Evolutionary conservation across 2,329 filamentous ascomycete species (phyloP), one percentile per base, ranked within the genome.

Genomic region (Epichloe sylvatica): DNA sequence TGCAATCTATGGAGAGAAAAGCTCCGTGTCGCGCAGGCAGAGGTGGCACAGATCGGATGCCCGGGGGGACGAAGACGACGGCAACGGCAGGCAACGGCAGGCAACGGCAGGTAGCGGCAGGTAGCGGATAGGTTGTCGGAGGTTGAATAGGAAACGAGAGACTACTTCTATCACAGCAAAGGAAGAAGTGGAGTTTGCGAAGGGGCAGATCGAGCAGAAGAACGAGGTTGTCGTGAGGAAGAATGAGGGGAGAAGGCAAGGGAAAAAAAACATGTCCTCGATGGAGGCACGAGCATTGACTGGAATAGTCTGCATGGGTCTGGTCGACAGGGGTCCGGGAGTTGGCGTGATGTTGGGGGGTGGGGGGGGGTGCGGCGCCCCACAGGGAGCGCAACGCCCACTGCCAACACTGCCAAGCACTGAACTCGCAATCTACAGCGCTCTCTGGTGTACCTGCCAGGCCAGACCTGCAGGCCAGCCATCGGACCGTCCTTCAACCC

Each of bases 101-200:
- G 25, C 0, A 30, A 0, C 25, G 25, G 25, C 25, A 30, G 25
- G 23, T 8, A 25, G 7, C 23, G 23, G 23, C 23, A 25, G 5
- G 23, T 7, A 25, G 35, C 25, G 36, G 25, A 5, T 21, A 30
- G 30, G 30, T 11, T 8, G 19, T 25, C 19, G 39, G 33, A 35
- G 34, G 17, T 23, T 34, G 43, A 35, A 11, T 3, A 9, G 11
- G 12, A 21, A 44, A 52, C 50, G 50, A 52, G 17, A 44, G 50
- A 36, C 47, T 45, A 41, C 47, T 47, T 47, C 47, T 44, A 36
- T 44, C 47, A 45, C 50, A 37, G 19, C 11, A n/a, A 44, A 47
- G 43, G 47, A 49, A 35, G 41, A 45, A 41, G 40, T 21, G 15
- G 25, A 38, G 21, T 15, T 19, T 13, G 19, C 6, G 21, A 45